Evolutionary conservation across 176 grass and related monocot species (phyloP), one percentile per base, ranked within the genome.

Genomic region (Zoysia japonica): DNA sequence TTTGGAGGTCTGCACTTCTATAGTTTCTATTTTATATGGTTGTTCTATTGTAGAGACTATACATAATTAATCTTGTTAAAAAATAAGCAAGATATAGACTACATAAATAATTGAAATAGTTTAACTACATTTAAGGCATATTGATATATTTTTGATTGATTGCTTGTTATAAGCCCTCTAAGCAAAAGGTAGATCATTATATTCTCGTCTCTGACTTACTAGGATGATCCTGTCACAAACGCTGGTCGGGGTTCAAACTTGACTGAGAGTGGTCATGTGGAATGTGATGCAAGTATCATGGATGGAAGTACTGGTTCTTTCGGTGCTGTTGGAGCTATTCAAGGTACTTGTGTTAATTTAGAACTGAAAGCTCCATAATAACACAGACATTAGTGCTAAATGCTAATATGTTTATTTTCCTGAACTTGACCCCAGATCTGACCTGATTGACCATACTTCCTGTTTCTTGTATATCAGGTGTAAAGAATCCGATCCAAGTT

Each of bases 271-370:
- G 96, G 96, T 67, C 78, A 83, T 82, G 92, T 98, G 63, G 92
- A 98, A 87, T 98, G 92, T 5, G 96, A 98, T 88, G 92, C 96
- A 39, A 89, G 96, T 76, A 98, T 98, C 78, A 98, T 98, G 96
- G 96, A 98, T 85, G 96, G 92, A 71, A 83, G 40, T 79, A 80
- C 88, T 70, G 84, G 90, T 81, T 73, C 88, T 50, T 98, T 94
- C 51, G 95, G 95, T 76, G 89, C 95, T 85, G 95, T 92, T 51
- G 92, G 95, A 84, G 88, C 95, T 83, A 69, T 98, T 75, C 81
- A 75, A 98, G 88, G 95, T 98, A 90, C 62, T 86, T 83, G 45
- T 81, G 47, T 65, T 46, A 28, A 65, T 72, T 72, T 80, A 79
- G 6, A 69, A 9, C 42, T 12, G 9, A 16, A 49, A 39, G 42